Conservation (phyloP, 2,329 filamentous ascomycete species). For the Cercospora sp. region DNA sequence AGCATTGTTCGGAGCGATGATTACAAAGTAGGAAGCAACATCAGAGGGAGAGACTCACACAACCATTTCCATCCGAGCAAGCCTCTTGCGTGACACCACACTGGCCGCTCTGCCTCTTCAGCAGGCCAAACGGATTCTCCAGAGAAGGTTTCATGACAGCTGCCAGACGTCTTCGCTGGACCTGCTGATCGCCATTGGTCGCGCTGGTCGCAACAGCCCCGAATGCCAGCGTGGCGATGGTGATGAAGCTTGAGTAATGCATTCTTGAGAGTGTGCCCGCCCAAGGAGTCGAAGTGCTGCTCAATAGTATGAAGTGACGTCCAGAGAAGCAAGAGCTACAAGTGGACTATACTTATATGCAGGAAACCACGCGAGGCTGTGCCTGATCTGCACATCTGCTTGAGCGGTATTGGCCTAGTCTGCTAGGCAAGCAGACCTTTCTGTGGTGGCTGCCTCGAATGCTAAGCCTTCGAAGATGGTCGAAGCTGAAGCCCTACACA, state of each 20-base stretch:
- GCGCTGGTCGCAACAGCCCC: not conserved
- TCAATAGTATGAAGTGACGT: not conserved
- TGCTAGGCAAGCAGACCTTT: not conserved
- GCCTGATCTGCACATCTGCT: not conserved
- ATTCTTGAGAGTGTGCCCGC: not conserved
- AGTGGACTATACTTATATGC: not conserved
- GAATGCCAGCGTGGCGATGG: not conserved
- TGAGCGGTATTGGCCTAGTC: not conserved
- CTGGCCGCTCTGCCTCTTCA: not conserved
- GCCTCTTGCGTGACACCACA: not conserved
- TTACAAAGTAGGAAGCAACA: not conserved
- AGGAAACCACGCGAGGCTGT: not conserved
- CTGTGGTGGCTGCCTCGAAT: not conserved
- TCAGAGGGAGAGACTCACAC: not conserved
- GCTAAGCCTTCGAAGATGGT: not conserved
- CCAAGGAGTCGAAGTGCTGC: not conserved
- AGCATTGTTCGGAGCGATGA: not conserved
- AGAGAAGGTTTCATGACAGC: not conserved
- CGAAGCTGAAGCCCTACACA: not conserved
- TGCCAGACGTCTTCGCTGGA: not conserved
- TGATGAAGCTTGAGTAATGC: conserved; percentile 2
- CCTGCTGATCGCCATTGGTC: not conserved
- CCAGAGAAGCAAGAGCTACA: not conserved
- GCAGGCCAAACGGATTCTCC: not conserved
- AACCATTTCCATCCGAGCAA: not conserved